Percentiles rank a stretch among this genome's conserved stretches.
These are phyloP conservation scores for Pseudoturritis turrita DNA, from an alignment of 345 rosid genomes.

Conservation along the genomic window DNA sequence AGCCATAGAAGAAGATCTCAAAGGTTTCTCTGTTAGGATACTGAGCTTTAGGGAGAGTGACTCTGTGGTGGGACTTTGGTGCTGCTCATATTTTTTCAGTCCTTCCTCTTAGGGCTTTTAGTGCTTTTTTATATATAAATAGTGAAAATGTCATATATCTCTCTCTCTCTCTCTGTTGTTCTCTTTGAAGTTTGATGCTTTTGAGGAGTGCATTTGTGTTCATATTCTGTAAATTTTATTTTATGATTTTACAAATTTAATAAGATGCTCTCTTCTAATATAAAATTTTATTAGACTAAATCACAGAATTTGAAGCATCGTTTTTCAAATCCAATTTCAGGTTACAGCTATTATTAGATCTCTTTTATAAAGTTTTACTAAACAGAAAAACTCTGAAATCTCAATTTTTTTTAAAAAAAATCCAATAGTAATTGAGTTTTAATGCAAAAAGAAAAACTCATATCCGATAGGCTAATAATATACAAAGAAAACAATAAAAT, in stretches of 20 bases:
- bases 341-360: too few species aligned
- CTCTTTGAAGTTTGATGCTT: conserved; percentile 23
- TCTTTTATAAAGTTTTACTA: too few species aligned
- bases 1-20: conserved; percentile 9
- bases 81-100: conserved; percentile 15
- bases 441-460: too few species aligned
- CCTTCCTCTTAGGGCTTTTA: conserved; percentile 1
- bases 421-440: too few species aligned
- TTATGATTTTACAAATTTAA: conserved; percentile 1
- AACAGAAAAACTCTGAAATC: too few species aligned
- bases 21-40: conserved; percentile 13
- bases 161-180: background rate
- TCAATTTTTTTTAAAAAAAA: too few species aligned
- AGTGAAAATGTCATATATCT: conserved; percentile 20
- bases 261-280: background rate
- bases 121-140: conserved; percentile 1
- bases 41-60: conserved; percentile 10
- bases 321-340: background rate
- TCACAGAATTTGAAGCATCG: too few species aligned
- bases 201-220: conserved; percentile 24
- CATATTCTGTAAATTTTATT: conserved; percentile 26
- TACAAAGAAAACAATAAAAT: too few species aligned
- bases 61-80: conserved; percentile 19
- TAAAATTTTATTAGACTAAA: too few species aligned
- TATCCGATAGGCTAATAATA: too few species aligned